Base-by-base conservation (phyloP, 179 eudicot genomes). In the Spinacia oleracea region DNA sequence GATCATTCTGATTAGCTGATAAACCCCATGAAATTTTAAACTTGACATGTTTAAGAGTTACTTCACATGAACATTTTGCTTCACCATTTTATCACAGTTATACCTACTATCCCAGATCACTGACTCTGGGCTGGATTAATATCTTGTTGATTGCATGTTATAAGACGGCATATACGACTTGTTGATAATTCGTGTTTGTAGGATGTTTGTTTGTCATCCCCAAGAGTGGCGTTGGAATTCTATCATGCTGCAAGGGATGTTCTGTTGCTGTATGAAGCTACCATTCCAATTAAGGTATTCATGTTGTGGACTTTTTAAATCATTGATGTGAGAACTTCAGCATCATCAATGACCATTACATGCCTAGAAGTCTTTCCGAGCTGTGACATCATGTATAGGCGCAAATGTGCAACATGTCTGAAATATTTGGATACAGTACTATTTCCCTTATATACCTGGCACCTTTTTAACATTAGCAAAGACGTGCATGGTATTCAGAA, bases 211-310 rank as follows among this genome's bases (percentile, higher is more conserved):
- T 85, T 96, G 81, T 93, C 94, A 68, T 90, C 98, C 63, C 76
- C 93, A 40, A 87, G 91, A 85, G 99, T 92, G 79, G 96, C 93
- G 29, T 75, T 90, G 88, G 96, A 94, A 78, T 94, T 93, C 82
- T 96, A 94, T 85, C 85, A 93, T 82, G 93, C 98, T 81, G 96
- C 94, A 76, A 90, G 99, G 83, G 96, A 96, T 85, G 92, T 89
- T 56, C 80, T 96, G 76, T 89, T 89, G 76, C 94, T 96, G 72
- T 96, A 93, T 79, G 97, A 91, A 87, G 96, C 94, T 73, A 83
- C 90, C 64, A 79, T 96, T 79, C 98, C 97, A 20, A 89, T 92
- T 84, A 96, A 93, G 98, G 99, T 96, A 84, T 82, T 91, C 87
- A 73, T n/a, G 50, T 73, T 82, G 29, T 72, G 48, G 73, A 51